Conservation (phyloP, 176 grass and related monocot species). For the Microstegium vimineum region DNA sequence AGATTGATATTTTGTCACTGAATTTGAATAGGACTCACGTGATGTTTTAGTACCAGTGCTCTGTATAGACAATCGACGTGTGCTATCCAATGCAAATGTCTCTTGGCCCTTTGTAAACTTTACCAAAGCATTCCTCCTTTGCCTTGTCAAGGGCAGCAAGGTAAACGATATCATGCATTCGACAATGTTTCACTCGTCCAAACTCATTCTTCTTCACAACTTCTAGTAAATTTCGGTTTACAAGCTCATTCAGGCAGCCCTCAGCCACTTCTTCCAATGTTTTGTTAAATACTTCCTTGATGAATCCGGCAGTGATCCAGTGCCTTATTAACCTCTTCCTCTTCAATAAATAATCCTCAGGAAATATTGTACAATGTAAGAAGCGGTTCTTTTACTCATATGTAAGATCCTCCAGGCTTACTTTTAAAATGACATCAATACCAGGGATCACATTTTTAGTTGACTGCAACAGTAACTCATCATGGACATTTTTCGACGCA, state of each 20-base stretch:
- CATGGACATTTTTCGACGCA: background rate
- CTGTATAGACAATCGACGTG: no score
- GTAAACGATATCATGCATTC: background rate
- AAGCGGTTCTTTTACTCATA: background rate
- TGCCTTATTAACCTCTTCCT: background rate
- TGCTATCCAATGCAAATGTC: background rate
- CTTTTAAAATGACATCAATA: background rate
- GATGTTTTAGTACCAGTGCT: background rate
- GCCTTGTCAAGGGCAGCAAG: background rate
- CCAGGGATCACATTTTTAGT: background rate
- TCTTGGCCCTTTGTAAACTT: background rate
- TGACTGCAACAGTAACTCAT: background rate
- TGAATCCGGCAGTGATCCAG: background rate
- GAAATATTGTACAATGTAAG: background rate
- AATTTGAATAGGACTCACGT: no score
- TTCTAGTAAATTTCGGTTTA: no score
- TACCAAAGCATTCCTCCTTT: background rate
- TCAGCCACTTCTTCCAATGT: background rate
- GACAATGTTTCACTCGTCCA: no score
- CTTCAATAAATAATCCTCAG: background rate
- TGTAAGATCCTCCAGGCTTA: background rate
- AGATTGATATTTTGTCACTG: background rate
- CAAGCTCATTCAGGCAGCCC: background rate
- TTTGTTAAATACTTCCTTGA: background rate
- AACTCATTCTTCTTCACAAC: no score